Conservation (phyloP, 1,284 basidiomycete species). For the Cryptococcus amylolentus region DNA sequence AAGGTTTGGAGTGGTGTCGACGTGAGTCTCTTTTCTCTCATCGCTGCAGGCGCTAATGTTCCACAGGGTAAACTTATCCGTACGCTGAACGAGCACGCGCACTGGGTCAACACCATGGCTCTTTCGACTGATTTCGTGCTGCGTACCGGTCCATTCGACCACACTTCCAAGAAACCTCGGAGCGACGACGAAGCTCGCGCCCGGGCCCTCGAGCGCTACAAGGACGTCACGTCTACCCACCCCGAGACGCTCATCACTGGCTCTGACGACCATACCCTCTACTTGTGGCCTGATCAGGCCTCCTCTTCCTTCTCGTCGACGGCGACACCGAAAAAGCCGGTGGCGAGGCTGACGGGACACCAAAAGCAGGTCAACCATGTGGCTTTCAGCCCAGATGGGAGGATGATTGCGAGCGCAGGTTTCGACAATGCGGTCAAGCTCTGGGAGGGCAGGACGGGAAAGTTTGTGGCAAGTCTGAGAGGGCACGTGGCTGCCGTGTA, state of each 20-base stretch:
- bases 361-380: conserved; percentile 95
- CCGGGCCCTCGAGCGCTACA: conserved; percentile 61
- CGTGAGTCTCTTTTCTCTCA: conserved; percentile 50
- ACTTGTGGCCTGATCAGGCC: conserved; percentile 69
- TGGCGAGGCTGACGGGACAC: conserved; percentile 86
- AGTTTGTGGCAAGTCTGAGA: conserved; percentile 80
- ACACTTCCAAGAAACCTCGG: conserved; percentile 68
- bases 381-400: conserved; percentile 89
- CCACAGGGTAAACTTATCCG: conserved; percentile 56
- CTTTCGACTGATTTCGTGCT: conserved; percentile 93
- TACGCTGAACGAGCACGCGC: conserved; percentile 88
- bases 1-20: conserved; percentile 86
- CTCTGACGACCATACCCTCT: conserved; percentile 91
- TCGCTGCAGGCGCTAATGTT: background rate
- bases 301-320: conserved; percentile 55
- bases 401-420: conserved; percentile 83
- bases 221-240: conserved; percentile 61
- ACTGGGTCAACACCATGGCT: conserved; percentile 97
- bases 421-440: conserved; percentile 90
- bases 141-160: conserved; percentile 92
- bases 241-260: conserved; percentile 87
- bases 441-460: conserved; percentile 91
- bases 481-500: conserved; percentile 96
- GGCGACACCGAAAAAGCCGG: conserved; percentile 65
- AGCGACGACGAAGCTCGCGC: conserved; percentile 82